Evolutionary conservation across 2,329 filamentous ascomycete genomes (phyloP).

Genomic region (Trichoderma sp.): DNA sequence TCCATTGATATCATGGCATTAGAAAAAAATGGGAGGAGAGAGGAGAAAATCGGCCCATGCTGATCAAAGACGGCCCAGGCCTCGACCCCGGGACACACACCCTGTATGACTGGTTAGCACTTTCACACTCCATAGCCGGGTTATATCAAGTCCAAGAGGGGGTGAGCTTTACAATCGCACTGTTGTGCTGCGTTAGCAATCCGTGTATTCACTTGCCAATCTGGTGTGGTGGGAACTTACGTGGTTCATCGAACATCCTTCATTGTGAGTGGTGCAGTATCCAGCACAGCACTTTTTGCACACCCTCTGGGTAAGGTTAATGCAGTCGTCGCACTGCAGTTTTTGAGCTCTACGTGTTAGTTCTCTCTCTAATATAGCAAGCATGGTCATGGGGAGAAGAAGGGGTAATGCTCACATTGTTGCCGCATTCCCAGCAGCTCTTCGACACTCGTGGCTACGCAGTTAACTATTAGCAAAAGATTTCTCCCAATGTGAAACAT

Average conservation of each 20-base stretch:
- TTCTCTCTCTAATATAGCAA: conserved; percentile 12
- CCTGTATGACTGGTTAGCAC: conserved; percentile 29
- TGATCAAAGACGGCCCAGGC: conserved; percentile 22
- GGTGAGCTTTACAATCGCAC: conserved; percentile 11
- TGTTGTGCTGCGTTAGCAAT: conserved; percentile 3
- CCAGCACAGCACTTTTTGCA: conserved; percentile 75
- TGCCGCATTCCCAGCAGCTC: conserved; percentile 86
- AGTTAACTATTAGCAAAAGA: conserved; percentile 9
- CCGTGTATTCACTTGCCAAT: neutral
- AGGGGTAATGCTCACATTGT: conserved; percentile 60
- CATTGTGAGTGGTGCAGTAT: conserved; percentile 83
- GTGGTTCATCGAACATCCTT: conserved; percentile 69
- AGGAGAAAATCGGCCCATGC: neutral
- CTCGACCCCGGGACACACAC: conserved; percentile 40
- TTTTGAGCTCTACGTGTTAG: neutral
- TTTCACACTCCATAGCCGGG: neutral
- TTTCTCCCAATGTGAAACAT: neutral
- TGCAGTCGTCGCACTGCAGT: conserved; percentile 72
- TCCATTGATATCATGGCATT: neutral
- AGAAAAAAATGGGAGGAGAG: neutral
- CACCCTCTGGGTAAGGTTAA: conserved; percentile 66
- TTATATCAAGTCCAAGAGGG: neutral
- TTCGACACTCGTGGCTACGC: conserved; percentile 58
- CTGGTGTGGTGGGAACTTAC: conserved; percentile 40
- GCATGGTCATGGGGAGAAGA: neutral